Evolutionary conservation across 371 early-diverging fungal genomes (phyloP).

Genomic region (Rhizopus arrhizus): DNA sequence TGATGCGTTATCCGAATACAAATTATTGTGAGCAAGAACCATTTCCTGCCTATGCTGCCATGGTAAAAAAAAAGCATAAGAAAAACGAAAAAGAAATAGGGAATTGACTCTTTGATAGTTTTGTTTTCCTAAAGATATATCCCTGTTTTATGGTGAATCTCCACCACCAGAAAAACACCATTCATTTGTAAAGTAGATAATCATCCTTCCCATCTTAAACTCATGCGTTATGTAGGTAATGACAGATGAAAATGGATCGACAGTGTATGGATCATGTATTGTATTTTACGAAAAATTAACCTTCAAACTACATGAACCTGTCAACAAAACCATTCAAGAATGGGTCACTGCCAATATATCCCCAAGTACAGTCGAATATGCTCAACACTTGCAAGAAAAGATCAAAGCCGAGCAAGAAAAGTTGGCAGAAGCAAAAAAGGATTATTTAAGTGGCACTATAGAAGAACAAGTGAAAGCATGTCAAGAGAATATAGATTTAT

Average conservation of each 20-base stretch:
- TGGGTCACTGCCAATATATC: conserved; percentile 60
- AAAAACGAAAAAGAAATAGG: background rate
- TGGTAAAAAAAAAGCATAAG: conserved; percentile 53
- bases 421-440: conserved; percentile 22
- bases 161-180: conserved; percentile 69
- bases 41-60: conserved; percentile 67
- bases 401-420: conserved; percentile 35
- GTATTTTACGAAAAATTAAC: conserved; percentile 64
- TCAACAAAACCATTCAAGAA: conserved; percentile 51
- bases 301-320: conserved; percentile 41
- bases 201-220: background rate
- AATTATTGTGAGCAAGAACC: conserved; percentile 35
- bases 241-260: conserved; percentile 72
- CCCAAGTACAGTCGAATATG: conserved; percentile 60
- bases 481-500: conserved; percentile 72
- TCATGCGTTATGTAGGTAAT: conserved; percentile 43
- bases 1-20: conserved; percentile 42
- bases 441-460: conserved; percentile 30
- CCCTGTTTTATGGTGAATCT: conserved; percentile 52
- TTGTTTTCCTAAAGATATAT: conserved; percentile 76
- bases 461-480: conserved; percentile 51
- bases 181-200: conserved; percentile 62
- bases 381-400: conserved; percentile 50
- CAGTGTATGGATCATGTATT: conserved; percentile 73
- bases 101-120: conserved; percentile 54